Percentiles rank a stretch among this genome's conserved stretches.
Evolutionary conservation across 306 rosid genomes (phyloP).

Genomic region (Senna siamea): DNA sequence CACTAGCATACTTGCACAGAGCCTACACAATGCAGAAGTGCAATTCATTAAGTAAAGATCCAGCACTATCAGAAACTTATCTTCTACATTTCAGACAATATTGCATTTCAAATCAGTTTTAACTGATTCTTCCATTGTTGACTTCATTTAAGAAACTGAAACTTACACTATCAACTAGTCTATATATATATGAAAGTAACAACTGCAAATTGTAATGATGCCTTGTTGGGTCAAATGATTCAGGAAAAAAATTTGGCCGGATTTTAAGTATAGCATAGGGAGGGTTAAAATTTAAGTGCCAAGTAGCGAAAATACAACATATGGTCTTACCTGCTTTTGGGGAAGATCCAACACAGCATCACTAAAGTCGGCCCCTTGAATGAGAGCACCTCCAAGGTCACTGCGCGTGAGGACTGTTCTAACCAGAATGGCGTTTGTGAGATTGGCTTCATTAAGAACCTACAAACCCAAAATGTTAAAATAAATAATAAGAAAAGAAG

Average conservation of each 20-base stretch:
- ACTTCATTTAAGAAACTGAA: neutral
- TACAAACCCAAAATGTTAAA: constrained; percentile 29
- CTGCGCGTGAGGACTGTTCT: constrained; percentile 96
- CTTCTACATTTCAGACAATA: neutral
- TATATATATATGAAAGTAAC: neutral
- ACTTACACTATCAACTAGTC: neutral
- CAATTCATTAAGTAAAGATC: constrained; percentile 7
- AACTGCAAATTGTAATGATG: neutral
- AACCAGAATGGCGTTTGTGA: constrained; percentile 73
- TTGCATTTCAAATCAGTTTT: neutral
- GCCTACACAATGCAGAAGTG: constrained; percentile 38
- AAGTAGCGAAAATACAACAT: neutral
- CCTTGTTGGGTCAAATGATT: neutral
- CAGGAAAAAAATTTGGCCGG: neutral
- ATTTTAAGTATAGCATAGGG: neutral
- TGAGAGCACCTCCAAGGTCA: constrained; percentile 84
- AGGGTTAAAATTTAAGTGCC: neutral
- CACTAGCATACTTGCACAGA: constrained; percentile 59
- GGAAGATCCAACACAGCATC: constrained; percentile 90
- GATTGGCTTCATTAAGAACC: constrained; percentile 94
- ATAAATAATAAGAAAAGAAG: neutral
- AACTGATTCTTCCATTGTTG: neutral
- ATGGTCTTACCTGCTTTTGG: constrained; percentile 66
- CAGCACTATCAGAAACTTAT: neutral
- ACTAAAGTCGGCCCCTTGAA: constrained; percentile 94